These are phyloP conservation scores for Salix brachista DNA, from an alignment of 345 rosid species.

Conservation along the genomic window DNA sequence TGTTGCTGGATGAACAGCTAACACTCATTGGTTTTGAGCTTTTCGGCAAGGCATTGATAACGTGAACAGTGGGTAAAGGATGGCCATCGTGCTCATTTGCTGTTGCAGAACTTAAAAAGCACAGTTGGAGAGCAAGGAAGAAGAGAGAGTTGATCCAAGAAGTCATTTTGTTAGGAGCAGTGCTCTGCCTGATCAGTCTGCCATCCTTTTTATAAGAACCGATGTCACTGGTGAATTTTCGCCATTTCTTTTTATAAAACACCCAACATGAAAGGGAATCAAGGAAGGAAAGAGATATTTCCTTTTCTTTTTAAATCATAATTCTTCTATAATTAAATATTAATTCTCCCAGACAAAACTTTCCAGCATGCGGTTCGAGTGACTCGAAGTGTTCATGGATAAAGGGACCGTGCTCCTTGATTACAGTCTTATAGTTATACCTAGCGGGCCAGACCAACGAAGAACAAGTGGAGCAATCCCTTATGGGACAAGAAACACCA, in stretches of 20 bases:
- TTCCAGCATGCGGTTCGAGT: background rate
- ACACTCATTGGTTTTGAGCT: background rate
- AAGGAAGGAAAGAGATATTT: no score
- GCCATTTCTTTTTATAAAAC: no score
- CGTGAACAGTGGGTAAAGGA: background rate
- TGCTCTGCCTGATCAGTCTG: background rate
- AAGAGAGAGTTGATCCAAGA: no score
- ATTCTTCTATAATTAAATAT: background rate
- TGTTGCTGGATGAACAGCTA: background rate
- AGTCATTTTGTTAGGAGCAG: background rate
- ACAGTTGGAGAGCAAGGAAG: background rate
- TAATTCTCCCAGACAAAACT: background rate
- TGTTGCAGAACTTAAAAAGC: background rate
- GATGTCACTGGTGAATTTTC: no score
- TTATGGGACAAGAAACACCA: background rate
- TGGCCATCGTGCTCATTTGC: background rate
- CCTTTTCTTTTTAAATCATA: no score
- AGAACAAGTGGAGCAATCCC: background rate
- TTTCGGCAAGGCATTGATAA: background rate
- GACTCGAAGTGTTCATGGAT: background rate
- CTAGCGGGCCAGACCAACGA: background rate
- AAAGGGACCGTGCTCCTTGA: no score
- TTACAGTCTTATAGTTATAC: background rate
- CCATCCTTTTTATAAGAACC: background rate
- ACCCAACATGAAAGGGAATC: no score